Evolutionary conservation across 352 stramenopile genomes (phyloP), one percentile per base, ranked within the genome.

Genomic region (Phytophthora idaei): DNA sequence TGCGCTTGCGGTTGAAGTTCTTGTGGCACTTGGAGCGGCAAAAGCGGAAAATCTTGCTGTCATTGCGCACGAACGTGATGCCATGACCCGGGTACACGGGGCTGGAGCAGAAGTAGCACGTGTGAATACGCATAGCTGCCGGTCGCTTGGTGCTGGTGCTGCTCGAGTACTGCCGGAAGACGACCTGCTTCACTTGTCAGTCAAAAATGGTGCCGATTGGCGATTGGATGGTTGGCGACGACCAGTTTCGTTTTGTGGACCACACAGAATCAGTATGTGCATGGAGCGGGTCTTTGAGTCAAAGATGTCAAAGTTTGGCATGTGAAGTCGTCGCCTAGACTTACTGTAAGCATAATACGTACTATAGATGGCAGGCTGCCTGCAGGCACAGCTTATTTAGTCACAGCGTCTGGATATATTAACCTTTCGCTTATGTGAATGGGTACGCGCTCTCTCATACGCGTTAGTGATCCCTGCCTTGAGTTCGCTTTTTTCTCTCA

Each of bases 11-110:
- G 78, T 99, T 99, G 73, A 99, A 99, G 80, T 99, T 99, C 69
- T 98, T 98, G 90, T 99, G 97, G 89, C 98, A 99, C 88, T 99
- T 99, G 47, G 97, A 99, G 56, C 98, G 93, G 76, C 98, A 99
- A 85, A 99, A 99, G 54, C 96, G 92, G 78, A 99, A 99, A 56
- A 98, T 92, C 87, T 99, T 99, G 79, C 91, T 98, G 85, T 99
- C 98, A 76, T 99, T 99, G 57, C 98, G 90, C 64, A 99, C 98
- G 76, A 99, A 99, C 39, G 95, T 93, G 69, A 99, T 99, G 50
- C 98, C 98, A 80, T 99, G 98, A 47, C 98, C 98, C 28, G 98
- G 98, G 82, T 99, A 99, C 69, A 99, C 98, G 28, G 97, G 97
- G 51, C 94, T 98, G 2, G 96, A 99, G 83, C 98, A 99, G 79